Conservation (phyloP, 768 basidiomycete species). For the Kwoniella dendrophila region DNA sequence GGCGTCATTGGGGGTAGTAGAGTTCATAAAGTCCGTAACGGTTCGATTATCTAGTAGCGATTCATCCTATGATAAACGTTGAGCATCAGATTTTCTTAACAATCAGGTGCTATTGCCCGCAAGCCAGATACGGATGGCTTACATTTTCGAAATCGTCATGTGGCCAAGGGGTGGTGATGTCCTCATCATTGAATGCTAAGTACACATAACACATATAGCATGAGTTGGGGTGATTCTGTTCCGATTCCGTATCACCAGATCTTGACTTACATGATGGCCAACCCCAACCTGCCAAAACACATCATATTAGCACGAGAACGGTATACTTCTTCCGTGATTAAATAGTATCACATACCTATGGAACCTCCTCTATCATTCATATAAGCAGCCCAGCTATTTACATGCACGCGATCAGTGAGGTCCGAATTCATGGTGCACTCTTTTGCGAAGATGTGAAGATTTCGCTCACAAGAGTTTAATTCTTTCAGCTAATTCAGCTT, state of each 20-base stretch:
- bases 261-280: conserved; percentile 19
- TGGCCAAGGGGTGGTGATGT: conserved; percentile 45
- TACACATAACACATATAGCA: background rate
- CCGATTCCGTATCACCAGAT: background rate
- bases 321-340: background rate
- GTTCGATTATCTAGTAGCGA: conserved; percentile 21
- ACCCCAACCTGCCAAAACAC: conserved; percentile 22
- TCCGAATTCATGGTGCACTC: no score
- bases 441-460: no score
- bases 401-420: no score
- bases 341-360: conserved; percentile 20
- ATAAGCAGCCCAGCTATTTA: conserved; percentile 44
- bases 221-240: background rate
- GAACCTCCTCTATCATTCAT: conserved; percentile 17
- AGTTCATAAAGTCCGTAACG: conserved; percentile 25
- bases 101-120: background rate
- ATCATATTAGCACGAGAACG: background rate
- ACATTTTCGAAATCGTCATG: conserved; percentile 30
- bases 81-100: no score
- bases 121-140: background rate
- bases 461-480: conserved; percentile 46
- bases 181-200: conserved; percentile 34
- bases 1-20: background rate
- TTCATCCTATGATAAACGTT: conserved; percentile 9
- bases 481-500: conserved; percentile 30